Evolutionary conservation across 2,329 filamentous ascomycete species (phyloP), one percentile per base, ranked within the genome.

Genomic region (Epichloe sp.): DNA sequence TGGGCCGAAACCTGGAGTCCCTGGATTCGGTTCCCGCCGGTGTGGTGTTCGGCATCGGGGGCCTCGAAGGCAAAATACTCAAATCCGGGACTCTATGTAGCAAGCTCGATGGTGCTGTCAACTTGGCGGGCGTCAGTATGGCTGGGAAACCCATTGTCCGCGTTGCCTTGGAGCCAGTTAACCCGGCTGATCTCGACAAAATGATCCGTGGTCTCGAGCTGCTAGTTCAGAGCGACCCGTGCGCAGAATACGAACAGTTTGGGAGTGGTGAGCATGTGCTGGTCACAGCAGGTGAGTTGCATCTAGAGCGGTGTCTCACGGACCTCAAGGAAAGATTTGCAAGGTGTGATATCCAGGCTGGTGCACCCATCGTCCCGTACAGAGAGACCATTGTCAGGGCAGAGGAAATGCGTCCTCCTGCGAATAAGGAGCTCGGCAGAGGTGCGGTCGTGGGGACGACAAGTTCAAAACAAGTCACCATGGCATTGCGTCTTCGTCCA

Each of bases 51-150:
- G 93, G 93, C 23, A 93, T 98, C 50, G 88, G 85, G 35, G 93
- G 93, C 2, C 78, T 98, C 1, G 90, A 93, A 62, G 91, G 90
- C 15, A 85, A 91, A 54, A 85, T 98, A n/a, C 76, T 98, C 50
- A 98, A 98, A 66, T 94, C 89, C 1, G 93, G 90, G 12, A 98
- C 93, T 0, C 74, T 98, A 3, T 96, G 89, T 71, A 95, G 88
- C 56, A 85, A 86, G 56, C 71, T 94, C 0, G 84, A 88, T 47
- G 93, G 93, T 15, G 83, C 87, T 6, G 82, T 94, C 59, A 98
- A 98, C 68, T 72, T 98, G 49, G 93, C 90, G 1, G 91, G 91
- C 56, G 82, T 97, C 15, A 76, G 72, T 50, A 82, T 90, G 67
- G 81, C 80, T 35, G 86, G 85, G 4, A 85, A 91, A 50, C 93